phyloP scores from a whole-genome alignment of 2,329 filamentous ascomycete genomes.

The Monosporascus ibericus region DNA sequence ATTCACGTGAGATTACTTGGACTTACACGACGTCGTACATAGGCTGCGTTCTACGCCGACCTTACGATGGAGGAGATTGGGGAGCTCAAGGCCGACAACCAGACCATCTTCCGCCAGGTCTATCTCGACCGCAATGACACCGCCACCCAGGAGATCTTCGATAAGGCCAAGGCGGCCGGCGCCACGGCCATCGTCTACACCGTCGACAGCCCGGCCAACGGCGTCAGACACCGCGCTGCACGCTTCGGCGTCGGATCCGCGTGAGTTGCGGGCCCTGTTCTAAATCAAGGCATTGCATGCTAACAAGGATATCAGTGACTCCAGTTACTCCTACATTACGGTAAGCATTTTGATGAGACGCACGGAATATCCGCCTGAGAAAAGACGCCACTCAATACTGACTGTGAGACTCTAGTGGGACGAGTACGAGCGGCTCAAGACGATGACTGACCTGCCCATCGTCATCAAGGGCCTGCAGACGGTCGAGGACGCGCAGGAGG shows the following conservation, averaged over 20 bases:
- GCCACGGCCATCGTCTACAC: constrained; percentile 21
- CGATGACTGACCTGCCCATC: constrained; percentile 20
- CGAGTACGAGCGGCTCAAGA: constrained; percentile 16
- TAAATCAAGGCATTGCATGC: background rate
- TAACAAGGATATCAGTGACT: constrained; percentile 10
- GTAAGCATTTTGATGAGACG: constrained; percentile 4
- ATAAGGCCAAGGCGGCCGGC: constrained; percentile 10
- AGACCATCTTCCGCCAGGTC: constrained; percentile 22
- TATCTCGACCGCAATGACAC: constrained; percentile 20
- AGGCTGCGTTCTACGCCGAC: constrained; percentile 16
- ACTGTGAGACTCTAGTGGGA: constrained; percentile 19
- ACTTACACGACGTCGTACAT: constrained; percentile 1
- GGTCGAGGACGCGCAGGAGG: constrained; percentile 25
- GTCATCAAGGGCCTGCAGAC: constrained; percentile 28
- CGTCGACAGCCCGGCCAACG: constrained; percentile 18
- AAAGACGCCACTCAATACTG: background rate
- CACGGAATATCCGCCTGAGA: too few relatives aligned
- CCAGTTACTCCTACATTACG: constrained; percentile 10
- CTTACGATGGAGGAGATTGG: constrained; percentile 20
- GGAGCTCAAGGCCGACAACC: constrained; percentile 13
- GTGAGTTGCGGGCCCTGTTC: constrained; percentile 6
- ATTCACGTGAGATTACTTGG: background rate
- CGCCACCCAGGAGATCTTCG: constrained; percentile 13
- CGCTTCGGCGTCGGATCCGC: constrained; percentile 15
- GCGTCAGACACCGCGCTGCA: constrained; percentile 16